Evolutionary conservation across 2,329 filamentous ascomycete genomes (phyloP).

Genomic region (Elsinoe australis): DNA sequence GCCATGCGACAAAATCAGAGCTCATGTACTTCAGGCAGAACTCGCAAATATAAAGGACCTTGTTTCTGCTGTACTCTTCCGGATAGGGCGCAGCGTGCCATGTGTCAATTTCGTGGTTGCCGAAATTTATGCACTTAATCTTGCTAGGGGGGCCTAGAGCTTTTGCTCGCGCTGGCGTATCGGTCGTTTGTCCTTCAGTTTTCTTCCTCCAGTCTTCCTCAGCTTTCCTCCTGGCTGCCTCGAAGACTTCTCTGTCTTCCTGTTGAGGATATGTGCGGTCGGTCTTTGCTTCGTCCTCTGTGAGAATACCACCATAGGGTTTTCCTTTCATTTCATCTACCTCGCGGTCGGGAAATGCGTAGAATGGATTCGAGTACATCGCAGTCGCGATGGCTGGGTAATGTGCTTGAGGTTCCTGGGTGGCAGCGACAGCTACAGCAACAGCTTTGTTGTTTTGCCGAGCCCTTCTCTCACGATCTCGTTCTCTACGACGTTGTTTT

Average conservation of each 20-base stretch:
- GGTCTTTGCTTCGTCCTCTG: constrained; percentile 83
- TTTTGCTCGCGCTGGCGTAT: constrained; percentile 53
- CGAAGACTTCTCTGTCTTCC: constrained; percentile 77
- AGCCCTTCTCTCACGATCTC: constrained; percentile 34
- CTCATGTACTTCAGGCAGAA: constrained; percentile 99
- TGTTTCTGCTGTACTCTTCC: constrained; percentile 94
- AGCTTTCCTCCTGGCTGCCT: constrained; percentile 80
- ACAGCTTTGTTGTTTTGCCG: constrained; percentile 42
- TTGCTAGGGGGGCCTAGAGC: constrained; percentile 81
- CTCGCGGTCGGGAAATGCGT: constrained; percentile 82
- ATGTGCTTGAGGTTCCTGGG: constrained; percentile 38
- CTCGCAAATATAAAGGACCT: constrained; percentile 96
- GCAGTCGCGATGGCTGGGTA: constrained; percentile 53
- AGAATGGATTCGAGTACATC: constrained; percentile 69
- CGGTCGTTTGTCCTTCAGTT: constrained; percentile 54
- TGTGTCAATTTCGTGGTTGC: constrained; percentile 94
- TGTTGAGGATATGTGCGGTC: constrained; percentile 74
- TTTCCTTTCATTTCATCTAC: constrained; percentile 84
- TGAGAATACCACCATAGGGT: constrained; percentile 89
- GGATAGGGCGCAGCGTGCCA: constrained; percentile 99
- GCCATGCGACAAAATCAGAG: constrained; percentile 95
- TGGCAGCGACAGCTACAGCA: constrained; percentile 28
- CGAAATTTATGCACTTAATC: constrained; percentile 98
- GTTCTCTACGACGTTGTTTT: constrained; percentile 42
- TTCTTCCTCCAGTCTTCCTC: constrained; percentile 84